Base-by-base conservation (phyloP, 805 yeast genomes). In the Maudiozyma bulderi region DNA sequence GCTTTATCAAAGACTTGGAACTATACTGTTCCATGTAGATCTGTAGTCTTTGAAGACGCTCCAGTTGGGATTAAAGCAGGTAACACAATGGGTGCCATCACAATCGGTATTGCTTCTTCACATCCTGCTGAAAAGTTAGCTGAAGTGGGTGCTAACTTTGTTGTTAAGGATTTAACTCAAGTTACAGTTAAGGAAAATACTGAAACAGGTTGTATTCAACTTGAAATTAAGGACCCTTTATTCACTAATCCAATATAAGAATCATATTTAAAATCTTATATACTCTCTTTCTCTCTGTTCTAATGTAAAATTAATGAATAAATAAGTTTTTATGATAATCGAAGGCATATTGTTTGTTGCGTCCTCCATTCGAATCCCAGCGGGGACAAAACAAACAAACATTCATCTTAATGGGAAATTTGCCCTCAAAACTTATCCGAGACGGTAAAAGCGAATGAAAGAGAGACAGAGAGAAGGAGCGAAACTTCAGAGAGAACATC, bases 51-150 rank as follows among this genome's bases (percentile, higher is more conserved):
- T 64, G 95, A 86, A 71, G 95, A 86, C 64, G 91, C 93, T 20
- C 88, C 88, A 39, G 88, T 87, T 37, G 93, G 95, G 54, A 77
- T 85, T 53, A 64, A 74, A 58, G 89, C 93, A n/a, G 95, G 93
- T 54, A 78, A 80, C 60, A 81, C 73, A 39, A 86, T 89, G 35
- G 91, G 88, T 48, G 87, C 91, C 54, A 70, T 73, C 55, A 82
- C 82, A 45, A 77, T 86, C 54, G 95, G 91, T 52, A 81, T 86
- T 62, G 80, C 88, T 51, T 80, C 89, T 43, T 76, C 89, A 33
- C 84, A 81, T 63, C 78, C 73, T 52, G 77, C 86, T 31, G 78
- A 76, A 51, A 70, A 71, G 54, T 81, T 86, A 40, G 74, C 79
- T 66, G 75, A 71, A 39, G 78, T 86, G 8, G 95, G 95, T 57